Conservation (phyloP, 1,284 basidiomycete species). For the Moniliophthora roreri region DNA sequence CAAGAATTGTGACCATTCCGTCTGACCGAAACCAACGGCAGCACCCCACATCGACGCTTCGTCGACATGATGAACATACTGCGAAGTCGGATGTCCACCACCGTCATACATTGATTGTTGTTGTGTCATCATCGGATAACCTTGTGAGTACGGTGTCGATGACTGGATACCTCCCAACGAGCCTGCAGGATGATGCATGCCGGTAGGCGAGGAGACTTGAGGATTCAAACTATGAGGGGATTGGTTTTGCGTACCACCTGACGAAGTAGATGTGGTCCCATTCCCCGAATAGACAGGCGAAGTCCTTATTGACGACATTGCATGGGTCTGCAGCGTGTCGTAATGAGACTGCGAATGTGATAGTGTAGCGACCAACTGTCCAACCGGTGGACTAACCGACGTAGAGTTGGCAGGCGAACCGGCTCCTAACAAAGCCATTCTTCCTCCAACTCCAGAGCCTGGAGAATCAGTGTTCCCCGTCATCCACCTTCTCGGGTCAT, state of each 20-base stretch:
- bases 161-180: not conserved
- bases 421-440: constrained; percentile 16
- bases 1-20: constrained; percentile 55
- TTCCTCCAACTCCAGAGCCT: constrained; percentile 20
- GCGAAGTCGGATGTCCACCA: constrained; percentile 15
- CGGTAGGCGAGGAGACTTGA: constrained; percentile 19
- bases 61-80: constrained; percentile 45
- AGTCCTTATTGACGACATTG: constrained; percentile 33
- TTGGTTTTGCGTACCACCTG: constrained; percentile 17
- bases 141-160: constrained; percentile 3
- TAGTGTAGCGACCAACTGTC: constrained; percentile 23
- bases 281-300: constrained; percentile 21
- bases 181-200: not conserved
- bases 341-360: constrained; percentile 32
- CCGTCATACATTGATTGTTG: not conserved
- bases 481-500: constrained; percentile 43
- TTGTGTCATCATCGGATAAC: not conserved
- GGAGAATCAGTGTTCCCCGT: constrained; percentile 44
- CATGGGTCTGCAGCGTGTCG: constrained; percentile 33
- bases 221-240: constrained; percentile 6
- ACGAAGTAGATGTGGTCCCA: constrained; percentile 18
- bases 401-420: constrained; percentile 40
- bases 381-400: constrained; percentile 46
- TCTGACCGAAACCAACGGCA: constrained; percentile 57
- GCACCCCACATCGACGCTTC: constrained; percentile 59